A percentile compares a stretch with the other conserved stretches of the same genome.
These are phyloP conservation scores for Leccinum broughii DNA, from an alignment of 768 basidiomycete genomes.

Conservation along the genomic window DNA sequence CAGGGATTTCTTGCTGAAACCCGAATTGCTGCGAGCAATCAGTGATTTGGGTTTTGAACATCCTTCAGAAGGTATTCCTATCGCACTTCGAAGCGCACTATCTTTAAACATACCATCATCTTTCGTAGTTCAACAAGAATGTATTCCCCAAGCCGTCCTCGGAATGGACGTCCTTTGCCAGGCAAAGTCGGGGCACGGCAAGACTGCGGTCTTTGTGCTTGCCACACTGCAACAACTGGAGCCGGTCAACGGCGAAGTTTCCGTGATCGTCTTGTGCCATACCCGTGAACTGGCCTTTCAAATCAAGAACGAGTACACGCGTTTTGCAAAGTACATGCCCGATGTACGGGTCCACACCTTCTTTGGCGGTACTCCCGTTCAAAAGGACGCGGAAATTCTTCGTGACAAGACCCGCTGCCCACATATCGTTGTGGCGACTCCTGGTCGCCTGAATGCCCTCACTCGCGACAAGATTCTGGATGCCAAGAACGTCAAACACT, in stretches of 20 bases:
- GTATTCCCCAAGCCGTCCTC: slow-evolving; percentile 98
- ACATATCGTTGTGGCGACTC: slow-evolving; percentile 98
- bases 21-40: slow-evolving; percentile 94
- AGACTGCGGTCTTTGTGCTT: slow-evolving; percentile 98
- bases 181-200: slow-evolving; percentile 98
- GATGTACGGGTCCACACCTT: slow-evolving; percentile 97
- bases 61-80: slow-evolving; percentile 86
- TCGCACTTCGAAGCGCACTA: background rate
- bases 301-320: slow-evolving; percentile 99
- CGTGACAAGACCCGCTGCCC: slow-evolving; percentile 97
- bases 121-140: slow-evolving; percentile 93
- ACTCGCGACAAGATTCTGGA: slow-evolving; percentile 94
- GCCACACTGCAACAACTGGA: slow-evolving; percentile 98
- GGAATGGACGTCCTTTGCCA: slow-evolving; percentile 99
- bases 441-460: slow-evolving; percentile 95
- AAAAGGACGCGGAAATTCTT: slow-evolving; percentile 90
- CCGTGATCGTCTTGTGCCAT: slow-evolving; percentile 97
- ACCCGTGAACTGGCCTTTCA: slow-evolving; percentile 99
- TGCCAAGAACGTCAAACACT: slow-evolving; percentile 97
- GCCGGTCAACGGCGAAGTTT: slow-evolving; percentile 96
- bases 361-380: slow-evolving; percentile 94
- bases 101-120: background rate
- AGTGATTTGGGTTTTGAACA: slow-evolving; percentile 99
- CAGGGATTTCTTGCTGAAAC: slow-evolving; percentile 97
- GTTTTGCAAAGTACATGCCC: slow-evolving; percentile 99